A percentile compares a stretch with the other conserved stretches of the same genome.
Conservation (phyloP, 306 rosid species). For the Gastrolobium bilobum region DNA sequence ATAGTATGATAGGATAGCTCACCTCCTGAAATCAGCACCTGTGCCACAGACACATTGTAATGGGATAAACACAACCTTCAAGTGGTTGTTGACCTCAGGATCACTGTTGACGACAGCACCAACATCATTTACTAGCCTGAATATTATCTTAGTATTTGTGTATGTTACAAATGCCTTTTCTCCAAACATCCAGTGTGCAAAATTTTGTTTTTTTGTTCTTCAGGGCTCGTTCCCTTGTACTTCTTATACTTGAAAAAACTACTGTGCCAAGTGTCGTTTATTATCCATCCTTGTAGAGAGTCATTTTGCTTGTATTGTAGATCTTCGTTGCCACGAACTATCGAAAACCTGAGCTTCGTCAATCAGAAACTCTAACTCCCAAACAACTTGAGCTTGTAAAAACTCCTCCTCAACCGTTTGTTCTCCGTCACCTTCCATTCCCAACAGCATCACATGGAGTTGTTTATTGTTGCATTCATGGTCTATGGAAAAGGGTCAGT, state of each 20-base stretch:
- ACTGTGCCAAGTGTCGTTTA: slow-evolving; percentile 81
- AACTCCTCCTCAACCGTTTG: too few relatives aligned
- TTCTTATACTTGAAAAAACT: slow-evolving; percentile 75
- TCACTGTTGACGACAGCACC: slow-evolving; percentile 90
- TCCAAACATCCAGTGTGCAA: slow-evolving; percentile 94
- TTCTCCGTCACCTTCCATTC: too few relatives aligned
- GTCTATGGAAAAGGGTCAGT: too few relatives aligned
- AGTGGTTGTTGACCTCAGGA: slow-evolving; percentile 85
- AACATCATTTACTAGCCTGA: slow-evolving; percentile 89
- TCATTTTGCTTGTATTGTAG: slow-evolving; percentile 98
- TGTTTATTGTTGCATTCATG: too few relatives aligned
- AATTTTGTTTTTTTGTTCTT: slow-evolving; percentile 81
- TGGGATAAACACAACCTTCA: slow-evolving; percentile 98
- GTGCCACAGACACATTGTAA: slow-evolving; percentile 97
- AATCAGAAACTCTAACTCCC: too few relatives aligned
- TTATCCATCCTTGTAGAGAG: slow-evolving; percentile 90
- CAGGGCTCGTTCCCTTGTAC: slow-evolving; percentile 84
- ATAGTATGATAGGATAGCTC: slow-evolving; percentile 97
- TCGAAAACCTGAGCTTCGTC: too few relatives aligned
- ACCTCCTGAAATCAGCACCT: slow-evolving; percentile 93
- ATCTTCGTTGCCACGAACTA: slow-evolving; percentile 79
- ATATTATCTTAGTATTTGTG: slow-evolving; percentile 95
- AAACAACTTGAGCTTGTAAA: too few relatives aligned
- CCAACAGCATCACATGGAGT: too few relatives aligned
- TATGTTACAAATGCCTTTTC: slow-evolving; percentile 99